Evolutionary conservation across 1,284 basidiomycete species (phyloP).

Genomic region (Leccinum subspadiceum): DNA sequence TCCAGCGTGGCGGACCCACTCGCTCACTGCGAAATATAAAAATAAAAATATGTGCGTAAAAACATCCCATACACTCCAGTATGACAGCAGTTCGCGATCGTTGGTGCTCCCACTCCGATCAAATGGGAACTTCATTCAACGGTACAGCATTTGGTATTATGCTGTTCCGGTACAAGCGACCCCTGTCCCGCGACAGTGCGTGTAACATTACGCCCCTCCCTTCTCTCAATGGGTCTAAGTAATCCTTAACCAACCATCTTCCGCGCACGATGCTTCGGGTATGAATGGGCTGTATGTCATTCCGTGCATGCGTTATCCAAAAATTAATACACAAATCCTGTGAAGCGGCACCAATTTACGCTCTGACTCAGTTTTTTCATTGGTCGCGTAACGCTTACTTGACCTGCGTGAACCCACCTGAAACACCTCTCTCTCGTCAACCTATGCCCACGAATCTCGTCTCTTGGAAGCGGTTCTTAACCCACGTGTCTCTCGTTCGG

Average conservation of each 20-base stretch:
- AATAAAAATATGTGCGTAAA: slow-evolving; percentile 17
- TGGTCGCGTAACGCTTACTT: slow-evolving; percentile 12
- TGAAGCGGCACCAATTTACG: slow-evolving; percentile 6
- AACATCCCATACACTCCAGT: neutral
- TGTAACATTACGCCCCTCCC: slow-evolving; percentile 8
- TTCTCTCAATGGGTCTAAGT: neutral
- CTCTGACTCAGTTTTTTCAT: slow-evolving; percentile 1
- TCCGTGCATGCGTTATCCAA: slow-evolving; percentile 17
- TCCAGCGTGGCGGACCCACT: slow-evolving; percentile 21
- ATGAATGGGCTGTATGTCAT: slow-evolving; percentile 21
- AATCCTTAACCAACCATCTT: neutral
- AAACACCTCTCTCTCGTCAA: slow-evolving; percentile 5
- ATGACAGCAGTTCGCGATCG: slow-evolving; percentile 3
- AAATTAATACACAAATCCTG: slow-evolving; percentile 23
- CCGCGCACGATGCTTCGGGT: slow-evolving; percentile 23
- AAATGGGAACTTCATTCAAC: neutral
- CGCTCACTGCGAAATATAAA: neutral
- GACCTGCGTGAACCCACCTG: slow-evolving; percentile 14
- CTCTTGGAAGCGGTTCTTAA: slow-evolving; percentile 8
- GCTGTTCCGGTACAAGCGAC: neutral
- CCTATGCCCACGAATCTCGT: neutral
- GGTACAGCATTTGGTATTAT: slow-evolving; percentile 5
- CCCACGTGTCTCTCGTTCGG: slow-evolving; percentile 11
- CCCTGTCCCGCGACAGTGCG: slow-evolving; percentile 5
- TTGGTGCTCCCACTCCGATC: slow-evolving; percentile 19